Conservation (phyloP, 2,329 filamentous ascomycete species). For the Cladosporium phlei region DNA sequence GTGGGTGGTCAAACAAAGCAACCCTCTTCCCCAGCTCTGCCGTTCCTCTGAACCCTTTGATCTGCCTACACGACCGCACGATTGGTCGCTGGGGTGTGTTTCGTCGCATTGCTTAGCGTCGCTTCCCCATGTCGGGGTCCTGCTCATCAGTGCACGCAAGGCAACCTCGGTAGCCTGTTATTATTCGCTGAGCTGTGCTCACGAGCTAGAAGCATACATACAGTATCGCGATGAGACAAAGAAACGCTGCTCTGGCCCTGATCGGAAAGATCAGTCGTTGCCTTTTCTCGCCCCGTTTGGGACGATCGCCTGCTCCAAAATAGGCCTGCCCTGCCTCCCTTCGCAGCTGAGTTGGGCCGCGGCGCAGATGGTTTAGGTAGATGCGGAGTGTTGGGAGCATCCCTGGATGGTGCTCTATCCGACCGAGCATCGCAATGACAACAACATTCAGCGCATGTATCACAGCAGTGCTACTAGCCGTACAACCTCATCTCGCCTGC, state of each 20-base stretch:
- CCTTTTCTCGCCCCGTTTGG: not conserved
- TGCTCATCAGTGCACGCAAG: constrained; percentile 7
- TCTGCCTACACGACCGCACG: constrained; percentile 1
- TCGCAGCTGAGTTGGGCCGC: constrained; percentile 8
- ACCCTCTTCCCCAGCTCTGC: not conserved
- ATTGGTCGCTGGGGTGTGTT: constrained; percentile 9
- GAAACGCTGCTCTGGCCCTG: not conserved
- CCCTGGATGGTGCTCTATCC: no score
- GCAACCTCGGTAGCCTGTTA: no score
- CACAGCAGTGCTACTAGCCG: not conserved
- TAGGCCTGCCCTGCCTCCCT: constrained; percentile 6
- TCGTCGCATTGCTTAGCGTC: constrained; percentile 10
- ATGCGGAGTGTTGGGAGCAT: no score
- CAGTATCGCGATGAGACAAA: constrained; percentile 11
- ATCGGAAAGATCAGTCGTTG: constrained; percentile 3
- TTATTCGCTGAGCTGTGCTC: not conserved
- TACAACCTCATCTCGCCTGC: constrained; percentile 22
- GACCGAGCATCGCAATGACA: no score
- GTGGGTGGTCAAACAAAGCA: not conserved
- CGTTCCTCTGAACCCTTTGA: constrained; percentile 3
- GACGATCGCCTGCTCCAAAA: constrained; percentile 8
- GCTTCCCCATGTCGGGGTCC: constrained; percentile 9
- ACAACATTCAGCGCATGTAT: not conserved
- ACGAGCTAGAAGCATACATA: not conserved
- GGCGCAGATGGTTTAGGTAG: not conserved